These are phyloP conservation scores for Schwanniomyces sp. DNA, from an alignment of 805 yeast species.

Conservation along the genomic window DNA sequence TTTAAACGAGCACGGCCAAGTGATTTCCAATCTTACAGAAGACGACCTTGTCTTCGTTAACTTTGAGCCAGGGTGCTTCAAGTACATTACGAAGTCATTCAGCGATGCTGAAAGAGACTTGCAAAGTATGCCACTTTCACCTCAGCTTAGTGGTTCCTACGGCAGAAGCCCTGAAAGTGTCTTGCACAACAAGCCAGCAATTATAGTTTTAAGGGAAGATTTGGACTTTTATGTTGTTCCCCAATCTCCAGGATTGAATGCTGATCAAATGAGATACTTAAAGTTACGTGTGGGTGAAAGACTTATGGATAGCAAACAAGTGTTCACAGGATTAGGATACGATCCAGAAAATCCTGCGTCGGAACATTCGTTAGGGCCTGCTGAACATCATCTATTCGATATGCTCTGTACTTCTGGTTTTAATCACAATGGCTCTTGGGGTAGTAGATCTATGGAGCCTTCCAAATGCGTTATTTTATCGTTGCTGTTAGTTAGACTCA, in stretches of 20 bases:
- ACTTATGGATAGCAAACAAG: conserved; percentile 53
- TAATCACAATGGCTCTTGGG: conserved; percentile 70
- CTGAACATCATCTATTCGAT: conserved; percentile 91
- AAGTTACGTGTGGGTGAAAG: conserved; percentile 73
- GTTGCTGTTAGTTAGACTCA: conserved; percentile 66
- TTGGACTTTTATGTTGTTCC: conserved; percentile 92
- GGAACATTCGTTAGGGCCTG: conserved; percentile 68
- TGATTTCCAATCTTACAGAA: conserved; percentile 76
- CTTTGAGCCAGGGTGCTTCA: conserved; percentile 83
- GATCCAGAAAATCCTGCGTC: conserved; percentile 29
- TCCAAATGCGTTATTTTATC: conserved; percentile 85
- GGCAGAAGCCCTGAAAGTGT: conserved; percentile 42
- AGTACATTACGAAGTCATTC: conserved; percentile 75
- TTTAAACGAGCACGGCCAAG: conserved; percentile 72
- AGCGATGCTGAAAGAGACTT: conserved; percentile 66
- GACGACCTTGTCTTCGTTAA: conserved; percentile 79
- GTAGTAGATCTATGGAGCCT: conserved; percentile 84
- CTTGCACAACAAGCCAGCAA: conserved; percentile 78
- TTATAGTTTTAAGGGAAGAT: conserved; percentile 91
- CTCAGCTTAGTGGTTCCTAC: conserved; percentile 23
- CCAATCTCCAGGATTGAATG: conserved; percentile 54
- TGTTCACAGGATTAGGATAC: conserved; percentile 82
- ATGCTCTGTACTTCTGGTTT: conserved; percentile 95
- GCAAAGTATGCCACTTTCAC: conserved; percentile 29
- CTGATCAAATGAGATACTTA: conserved; percentile 62